phyloP scores from a whole-genome alignment of 2,329 filamentous ascomycete species.

The Curvularia verruculosa region DNA sequence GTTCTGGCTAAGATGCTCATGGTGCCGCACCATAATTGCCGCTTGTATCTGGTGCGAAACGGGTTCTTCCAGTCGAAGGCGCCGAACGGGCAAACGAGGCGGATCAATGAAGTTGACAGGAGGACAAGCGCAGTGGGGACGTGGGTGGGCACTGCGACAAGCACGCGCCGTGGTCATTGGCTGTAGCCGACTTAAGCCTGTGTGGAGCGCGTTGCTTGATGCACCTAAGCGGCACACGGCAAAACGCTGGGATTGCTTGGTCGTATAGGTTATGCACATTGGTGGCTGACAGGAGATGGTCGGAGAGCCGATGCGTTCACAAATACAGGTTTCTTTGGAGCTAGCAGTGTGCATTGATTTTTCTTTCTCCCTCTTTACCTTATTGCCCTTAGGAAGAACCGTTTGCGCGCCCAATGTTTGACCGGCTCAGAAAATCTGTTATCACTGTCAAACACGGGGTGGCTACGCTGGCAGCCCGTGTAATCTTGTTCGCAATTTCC shows the following conservation, averaged over 20 bases:
- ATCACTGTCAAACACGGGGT: background rate
- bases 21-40: background rate
- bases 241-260: background rate
- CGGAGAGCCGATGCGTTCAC: constrained; percentile 1
- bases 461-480: background rate
- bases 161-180: constrained; percentile 4
- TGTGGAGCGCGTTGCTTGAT: constrained; percentile 11
- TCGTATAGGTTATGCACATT: background rate
- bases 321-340: background rate
- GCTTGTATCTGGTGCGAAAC: constrained; percentile 1
- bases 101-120: constrained; percentile 1
- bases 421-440: background rate
- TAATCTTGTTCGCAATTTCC: background rate
- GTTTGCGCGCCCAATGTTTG: background rate
- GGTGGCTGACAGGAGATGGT: background rate
- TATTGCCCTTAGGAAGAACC: background rate
- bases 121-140: constrained; percentile 3
- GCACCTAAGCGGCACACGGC: constrained; percentile 10
- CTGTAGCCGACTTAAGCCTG: constrained; percentile 4
- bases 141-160: constrained; percentile 4
- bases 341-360: background rate
- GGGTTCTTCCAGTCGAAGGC: constrained; percentile 7
- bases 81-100: constrained; percentile 5
- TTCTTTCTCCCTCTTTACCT: background rate
- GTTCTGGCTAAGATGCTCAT: background rate